Conservation (phyloP, 228 moss, liverwort and hornwort genomes). For the Sphagnum magellanicum region DNA sequence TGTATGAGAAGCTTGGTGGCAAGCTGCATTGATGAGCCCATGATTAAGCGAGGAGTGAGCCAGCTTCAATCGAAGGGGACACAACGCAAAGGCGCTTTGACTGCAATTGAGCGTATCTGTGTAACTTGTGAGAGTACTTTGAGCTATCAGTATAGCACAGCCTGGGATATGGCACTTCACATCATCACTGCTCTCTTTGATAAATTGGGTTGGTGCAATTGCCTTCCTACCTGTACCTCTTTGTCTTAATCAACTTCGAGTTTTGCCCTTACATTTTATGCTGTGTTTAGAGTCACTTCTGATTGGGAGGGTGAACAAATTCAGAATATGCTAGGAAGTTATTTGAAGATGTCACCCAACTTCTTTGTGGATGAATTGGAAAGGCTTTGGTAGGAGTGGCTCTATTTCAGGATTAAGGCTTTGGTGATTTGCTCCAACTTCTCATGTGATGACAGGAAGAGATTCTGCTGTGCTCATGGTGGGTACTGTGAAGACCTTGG, state of each 20-base stretch:
- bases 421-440: background rate
- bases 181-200: slow-evolving; percentile 81
- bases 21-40: slow-evolving; percentile 66
- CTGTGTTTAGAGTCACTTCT: background rate
- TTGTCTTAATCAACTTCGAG: background rate
- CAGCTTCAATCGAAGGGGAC: slow-evolving; percentile 42
- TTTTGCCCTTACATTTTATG: background rate
- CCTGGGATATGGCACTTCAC: slow-evolving; percentile 95
- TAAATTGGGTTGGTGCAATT: slow-evolving; percentile 39
- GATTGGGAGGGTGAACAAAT: background rate
- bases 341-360: background rate
- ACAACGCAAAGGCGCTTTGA: slow-evolving; percentile 44
- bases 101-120: slow-evolving; percentile 72
- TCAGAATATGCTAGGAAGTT: background rate
- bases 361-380: too few species aligned
- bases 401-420: background rate
- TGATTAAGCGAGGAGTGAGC: slow-evolving; percentile 64
- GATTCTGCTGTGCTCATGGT: slow-evolving; percentile 65
- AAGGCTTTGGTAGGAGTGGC: too few species aligned
- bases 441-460: slow-evolving; percentile 30
- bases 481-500: slow-evolving; percentile 65
- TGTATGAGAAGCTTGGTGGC: slow-evolving; percentile 63
- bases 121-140: slow-evolving; percentile 83
- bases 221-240: background rate
- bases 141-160: slow-evolving; percentile 89